Conservation (phyloP, 495 filamentous ascomycete genomes). For the Pseudoneurospora amorphoporcata region DNA sequence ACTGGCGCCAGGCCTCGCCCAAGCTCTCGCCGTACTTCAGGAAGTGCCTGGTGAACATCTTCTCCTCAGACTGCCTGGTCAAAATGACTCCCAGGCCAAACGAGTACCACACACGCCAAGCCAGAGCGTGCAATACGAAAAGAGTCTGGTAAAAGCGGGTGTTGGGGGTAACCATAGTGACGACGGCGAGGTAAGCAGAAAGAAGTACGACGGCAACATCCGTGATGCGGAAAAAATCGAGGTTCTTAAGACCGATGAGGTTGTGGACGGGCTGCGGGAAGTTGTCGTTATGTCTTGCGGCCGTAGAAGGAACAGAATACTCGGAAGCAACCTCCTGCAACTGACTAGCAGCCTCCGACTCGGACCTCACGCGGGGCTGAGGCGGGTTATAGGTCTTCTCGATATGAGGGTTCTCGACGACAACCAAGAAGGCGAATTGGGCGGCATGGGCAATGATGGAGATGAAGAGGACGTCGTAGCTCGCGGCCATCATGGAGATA, state of each 20-base stretch:
- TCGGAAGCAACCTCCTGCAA: conserved; percentile 28
- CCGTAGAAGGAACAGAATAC: conserved; percentile 7
- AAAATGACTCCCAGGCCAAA: conserved; percentile 80
- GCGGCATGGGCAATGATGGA: conserved; percentile 91
- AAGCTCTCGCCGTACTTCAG: conserved; percentile 88
- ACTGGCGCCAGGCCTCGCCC: conserved; percentile 91
- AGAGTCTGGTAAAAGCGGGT: conserved; percentile 61
- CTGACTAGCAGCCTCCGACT: conserved; percentile 28
- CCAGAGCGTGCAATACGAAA: conserved; percentile 69
- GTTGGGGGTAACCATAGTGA: conserved; percentile 68
- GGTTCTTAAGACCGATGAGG: conserved; percentile 66
- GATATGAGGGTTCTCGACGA: conserved; percentile 95
- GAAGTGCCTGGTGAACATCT: conserved; percentile 93
- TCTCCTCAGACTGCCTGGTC: conserved; percentile 73
- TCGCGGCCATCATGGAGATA: conserved; percentile 96
- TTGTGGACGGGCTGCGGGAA: conserved; percentile 64
- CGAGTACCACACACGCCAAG: conserved; percentile 89
- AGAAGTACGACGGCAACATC: conserved; percentile 73
- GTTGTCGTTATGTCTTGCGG: conserved; percentile 4
- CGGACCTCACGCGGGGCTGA: conserved; percentile 53
- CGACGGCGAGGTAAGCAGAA: conserved; percentile 56
- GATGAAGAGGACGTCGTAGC: conserved; percentile 93
- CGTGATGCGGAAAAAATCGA: conserved; percentile 77
- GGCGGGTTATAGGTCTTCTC: conserved; percentile 96
- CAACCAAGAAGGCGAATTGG: conserved; percentile 82